These are phyloP conservation scores for Colletotrichum cereale DNA, from an alignment of 2,329 filamentous ascomycete genomes.

Conservation along the genomic window DNA sequence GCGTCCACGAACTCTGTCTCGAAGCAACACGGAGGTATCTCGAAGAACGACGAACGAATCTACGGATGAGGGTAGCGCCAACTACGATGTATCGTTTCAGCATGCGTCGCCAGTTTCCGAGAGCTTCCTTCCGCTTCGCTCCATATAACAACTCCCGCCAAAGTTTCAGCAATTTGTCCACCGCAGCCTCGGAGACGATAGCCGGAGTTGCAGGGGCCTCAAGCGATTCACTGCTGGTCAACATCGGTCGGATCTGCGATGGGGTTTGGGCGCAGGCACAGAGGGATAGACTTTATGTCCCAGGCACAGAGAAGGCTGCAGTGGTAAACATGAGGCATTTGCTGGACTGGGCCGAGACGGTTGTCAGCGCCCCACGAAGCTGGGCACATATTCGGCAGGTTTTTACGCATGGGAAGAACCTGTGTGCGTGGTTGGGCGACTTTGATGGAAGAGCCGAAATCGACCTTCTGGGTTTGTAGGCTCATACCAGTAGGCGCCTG, in stretches of 20 bases:
- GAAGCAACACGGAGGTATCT: constrained; percentile 44
- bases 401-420: constrained; percentile 37
- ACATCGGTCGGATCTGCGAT: constrained; percentile 48
- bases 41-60: constrained; percentile 40
- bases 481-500: background rate
- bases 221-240: constrained; percentile 47
- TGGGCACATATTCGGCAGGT: background rate
- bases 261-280: constrained; percentile 49
- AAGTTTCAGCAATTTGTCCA: background rate
- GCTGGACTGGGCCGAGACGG: constrained; percentile 48
- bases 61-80: constrained; percentile 38
- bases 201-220: constrained; percentile 19
- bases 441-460: background rate
- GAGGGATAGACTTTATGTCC: constrained; percentile 47
- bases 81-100: background rate
- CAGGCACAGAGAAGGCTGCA: constrained; percentile 46
- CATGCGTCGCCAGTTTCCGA: background rate
- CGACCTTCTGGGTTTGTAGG: background rate
- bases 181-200: background rate
- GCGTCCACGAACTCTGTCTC: constrained; percentile 44
- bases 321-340: constrained; percentile 47
- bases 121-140: background rate
- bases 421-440: constrained; percentile 45
- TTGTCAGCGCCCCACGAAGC: constrained; percentile 34
- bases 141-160: background rate